Evolutionary conservation across 148 eudicot species (phyloP).

Genomic region (Vaccinium vitisidaea): DNA sequence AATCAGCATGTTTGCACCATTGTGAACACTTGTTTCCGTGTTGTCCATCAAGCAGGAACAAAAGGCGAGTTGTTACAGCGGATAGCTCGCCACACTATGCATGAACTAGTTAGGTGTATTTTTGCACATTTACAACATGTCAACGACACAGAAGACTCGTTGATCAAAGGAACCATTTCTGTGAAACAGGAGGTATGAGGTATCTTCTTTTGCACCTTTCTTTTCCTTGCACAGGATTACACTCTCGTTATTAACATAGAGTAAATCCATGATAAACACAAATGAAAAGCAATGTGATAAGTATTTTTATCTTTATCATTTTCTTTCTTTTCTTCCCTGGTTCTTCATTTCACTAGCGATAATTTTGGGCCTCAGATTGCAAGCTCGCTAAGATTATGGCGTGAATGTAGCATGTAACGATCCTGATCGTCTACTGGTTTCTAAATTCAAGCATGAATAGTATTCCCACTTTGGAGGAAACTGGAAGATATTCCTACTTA

Average conservation of each 20-base stretch:
- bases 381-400: neutral
- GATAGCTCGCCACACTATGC: slow-evolving; percentile 34
- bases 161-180: slow-evolving; percentile 13
- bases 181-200: slow-evolving; percentile 20
- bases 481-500: neutral
- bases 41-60: slow-evolving; percentile 36
- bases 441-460: neutral
- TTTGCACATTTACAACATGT: slow-evolving; percentile 26
- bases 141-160: neutral
- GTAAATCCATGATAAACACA: neutral
- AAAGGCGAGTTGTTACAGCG: slow-evolving; percentile 34
- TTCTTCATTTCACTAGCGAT: neutral
- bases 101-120: slow-evolving; percentile 34
- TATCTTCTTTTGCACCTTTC: slow-evolving; percentile 4
- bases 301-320: neutral
- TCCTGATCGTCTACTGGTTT: neutral
- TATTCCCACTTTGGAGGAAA: neutral
- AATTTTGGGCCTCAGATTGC: neutral
- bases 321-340: neutral
- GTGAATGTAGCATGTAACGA: neutral
- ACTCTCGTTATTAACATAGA: neutral
- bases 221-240: neutral
- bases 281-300: neutral
- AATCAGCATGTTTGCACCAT: slow-evolving; percentile 36
- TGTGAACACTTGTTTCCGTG: slow-evolving; percentile 33